Evolutionary conservation across 2,329 filamentous ascomycete species (phyloP).

Genomic region (Colletotrichum higginsianum): DNA sequence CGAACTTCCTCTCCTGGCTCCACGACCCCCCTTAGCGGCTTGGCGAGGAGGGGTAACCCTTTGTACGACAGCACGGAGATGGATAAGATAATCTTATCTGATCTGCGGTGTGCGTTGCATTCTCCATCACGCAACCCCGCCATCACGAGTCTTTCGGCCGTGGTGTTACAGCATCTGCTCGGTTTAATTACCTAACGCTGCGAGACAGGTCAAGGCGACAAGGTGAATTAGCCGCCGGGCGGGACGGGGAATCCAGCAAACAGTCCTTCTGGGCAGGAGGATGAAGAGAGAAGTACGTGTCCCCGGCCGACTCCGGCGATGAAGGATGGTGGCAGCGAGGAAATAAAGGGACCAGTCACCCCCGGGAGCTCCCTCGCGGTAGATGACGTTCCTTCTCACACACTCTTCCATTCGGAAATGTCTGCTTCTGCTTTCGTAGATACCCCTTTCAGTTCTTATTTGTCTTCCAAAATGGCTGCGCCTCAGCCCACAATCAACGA

Average conservation of each 20-base stretch:
- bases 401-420: constrained; percentile 2
- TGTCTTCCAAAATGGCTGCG: constrained; percentile 48
- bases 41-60: constrained; percentile 32
- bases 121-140: constrained; percentile 20
- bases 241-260: constrained; percentile 4
- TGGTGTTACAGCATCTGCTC: constrained; percentile 30
- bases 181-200: constrained; percentile 23
- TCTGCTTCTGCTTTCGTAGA: constrained; percentile 25
- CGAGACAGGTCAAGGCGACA: not conserved
- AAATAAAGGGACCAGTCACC: constrained; percentile 12
- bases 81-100: constrained; percentile 52
- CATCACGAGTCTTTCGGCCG: constrained; percentile 10
- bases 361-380: not conserved
- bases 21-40: constrained; percentile 6
- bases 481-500: constrained; percentile 56
- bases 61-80: constrained; percentile 44
- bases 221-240: constrained; percentile 2
- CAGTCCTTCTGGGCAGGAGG: constrained; percentile 7
- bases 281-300: not conserved
- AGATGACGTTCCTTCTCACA: constrained; percentile 11
- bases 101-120: constrained; percentile 41
- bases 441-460: constrained; percentile 36
- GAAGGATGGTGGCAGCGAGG: not conserved
- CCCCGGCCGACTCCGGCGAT: not conserved
- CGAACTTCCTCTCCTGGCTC: not conserved